Evolutionary conservation across 768 basidiomycete genomes (phyloP), one percentile per base, ranked within the genome.

Genomic region (Chalciporus piperatus): DNA sequence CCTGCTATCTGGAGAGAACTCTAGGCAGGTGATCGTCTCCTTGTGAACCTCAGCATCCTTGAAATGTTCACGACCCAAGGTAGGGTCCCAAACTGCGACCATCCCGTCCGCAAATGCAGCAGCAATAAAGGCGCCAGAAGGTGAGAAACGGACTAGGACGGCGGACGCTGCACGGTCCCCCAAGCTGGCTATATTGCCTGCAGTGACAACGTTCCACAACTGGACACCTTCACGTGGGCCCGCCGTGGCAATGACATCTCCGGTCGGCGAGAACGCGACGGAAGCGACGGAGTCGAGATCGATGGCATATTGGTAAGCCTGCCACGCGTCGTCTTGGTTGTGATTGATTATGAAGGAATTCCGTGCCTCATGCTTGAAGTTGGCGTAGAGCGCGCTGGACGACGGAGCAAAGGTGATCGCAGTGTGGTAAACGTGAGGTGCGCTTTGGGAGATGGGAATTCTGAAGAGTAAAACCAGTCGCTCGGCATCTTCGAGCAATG

Each of bases 151-250:
- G n/a, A 58, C 62, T 4, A 63, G 13, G 0, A 53, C 11, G 10
- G 62, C 47, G 3, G 50, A 22, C 7, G 51, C 57, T 8, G 44
- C 39, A 25, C 8, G 35, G 32, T 55, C 50, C 19, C 62, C 62
- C 14, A 63, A 33, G 30, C 54, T 61, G 2, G 62, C 62, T 0
- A 63, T 9, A 16, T 63, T 63, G 20, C 42, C 42, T 6, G 62
- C 62, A 0, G 62, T 63, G 33, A 58, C 27, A 2, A 46, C 37
- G 2, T 56, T 58, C 63, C 63, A 64, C 12, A 64, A n/a, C 22
- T 60, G 64, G 22, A 64, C 61, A 2, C 58, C 56, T 3, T 65
- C 47, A 20, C 44, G 38, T 0, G 8, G 43, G 12, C 53, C 46
- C 6, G 53, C 61, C 9, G 61, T 61, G 1, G 63, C 61, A n/a